Evolutionary conservation across 371 early-diverging fungal genomes (phyloP).

Genomic region (Rhizopus arrhizus): DNA sequence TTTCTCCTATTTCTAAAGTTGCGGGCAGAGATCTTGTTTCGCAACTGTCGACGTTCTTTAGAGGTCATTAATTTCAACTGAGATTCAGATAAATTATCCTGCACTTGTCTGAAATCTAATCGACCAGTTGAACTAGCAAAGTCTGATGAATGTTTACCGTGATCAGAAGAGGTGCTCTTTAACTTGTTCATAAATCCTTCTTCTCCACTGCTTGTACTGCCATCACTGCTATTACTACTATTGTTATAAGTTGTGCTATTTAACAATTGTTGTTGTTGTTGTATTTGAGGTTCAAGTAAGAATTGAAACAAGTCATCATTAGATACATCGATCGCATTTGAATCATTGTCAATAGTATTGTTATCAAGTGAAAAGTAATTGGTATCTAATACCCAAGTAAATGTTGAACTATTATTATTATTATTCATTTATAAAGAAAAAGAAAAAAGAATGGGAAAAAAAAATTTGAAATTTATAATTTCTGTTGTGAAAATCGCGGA

Average conservation of each 20-base stretch:
- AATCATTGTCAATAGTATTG: slow-evolving; percentile 2
- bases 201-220: slow-evolving; percentile 2
- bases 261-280: background rate
- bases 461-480: background rate
- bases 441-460: background rate
- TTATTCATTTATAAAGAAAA: slow-evolving; percentile 1
- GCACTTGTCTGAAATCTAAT: slow-evolving; percentile 25
- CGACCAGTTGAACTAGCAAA: slow-evolving; percentile 19
- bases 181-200: slow-evolving; percentile 7
- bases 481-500: background rate
- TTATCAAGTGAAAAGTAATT: background rate
- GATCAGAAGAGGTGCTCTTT: background rate
- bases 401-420: slow-evolving; percentile 11
- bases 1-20: slow-evolving; percentile 88
- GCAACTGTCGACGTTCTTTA: slow-evolving; percentile 85
- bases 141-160: background rate
- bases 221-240: slow-evolving; percentile 1
- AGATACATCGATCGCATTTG: background rate
- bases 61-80: slow-evolving; percentile 66
- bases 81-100: slow-evolving; percentile 30
- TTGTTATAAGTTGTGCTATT: slow-evolving; percentile 5
- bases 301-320: slow-evolving; percentile 25
- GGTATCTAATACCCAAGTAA: slow-evolving; percentile 17
- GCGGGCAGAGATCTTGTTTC: slow-evolving; percentile 91
- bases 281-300: slow-evolving; percentile 9